A percentile compares a stretch with the other conserved stretches of the same genome.
Evolutionary conservation across 306 rosid species (phyloP).

Genomic region (Begonia masoniana): DNA sequence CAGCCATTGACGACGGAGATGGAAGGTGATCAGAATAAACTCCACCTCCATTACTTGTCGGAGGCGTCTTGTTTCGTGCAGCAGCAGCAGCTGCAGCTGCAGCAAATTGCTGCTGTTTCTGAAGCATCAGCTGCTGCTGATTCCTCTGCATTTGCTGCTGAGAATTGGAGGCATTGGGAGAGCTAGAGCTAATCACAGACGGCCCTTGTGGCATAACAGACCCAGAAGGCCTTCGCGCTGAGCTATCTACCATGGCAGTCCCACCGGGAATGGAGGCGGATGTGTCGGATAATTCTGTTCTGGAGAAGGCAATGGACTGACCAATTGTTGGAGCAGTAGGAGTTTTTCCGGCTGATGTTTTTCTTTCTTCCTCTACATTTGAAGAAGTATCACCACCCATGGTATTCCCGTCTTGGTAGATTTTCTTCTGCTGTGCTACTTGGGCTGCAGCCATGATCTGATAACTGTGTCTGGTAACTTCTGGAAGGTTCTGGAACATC

Average conservation of each 20-base stretch:
- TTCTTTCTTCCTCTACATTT: conserved; percentile 63
- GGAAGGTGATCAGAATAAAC: conserved; percentile 60
- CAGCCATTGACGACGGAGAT: conserved; percentile 47
- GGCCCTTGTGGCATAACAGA: conserved; percentile 38
- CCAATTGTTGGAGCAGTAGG: conserved; percentile 33
- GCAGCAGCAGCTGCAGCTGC: conserved; percentile 33
- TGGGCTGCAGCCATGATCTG: conserved; percentile 50
- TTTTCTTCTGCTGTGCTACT: conserved; percentile 52
- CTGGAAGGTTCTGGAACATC: conserved; percentile 34
- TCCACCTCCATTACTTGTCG: conserved; percentile 47
- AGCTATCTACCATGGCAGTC: conserved; percentile 60
- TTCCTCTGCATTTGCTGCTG: conserved; percentile 68
- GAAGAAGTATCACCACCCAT: conserved; percentile 33
- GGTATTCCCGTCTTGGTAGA: conserved; percentile 53
- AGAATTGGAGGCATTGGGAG: conserved; percentile 23
- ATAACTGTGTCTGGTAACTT: conserved; percentile 20
- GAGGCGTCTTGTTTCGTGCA: conserved; percentile 41
- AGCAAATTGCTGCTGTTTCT: conserved; percentile 45
- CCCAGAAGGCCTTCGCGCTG: conserved; percentile 40
- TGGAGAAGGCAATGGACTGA: conserved; percentile 75
- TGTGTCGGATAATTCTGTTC: conserved; percentile 55
- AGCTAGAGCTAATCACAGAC: conserved; percentile 12
- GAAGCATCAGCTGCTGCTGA: conserved; percentile 42
- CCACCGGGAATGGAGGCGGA: conserved; percentile 33
- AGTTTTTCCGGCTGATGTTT: conserved; percentile 36